Base-by-base conservation (phyloP, 495 filamentous ascomycete species). In the Podospora bellae-mahoneyi region DNA sequence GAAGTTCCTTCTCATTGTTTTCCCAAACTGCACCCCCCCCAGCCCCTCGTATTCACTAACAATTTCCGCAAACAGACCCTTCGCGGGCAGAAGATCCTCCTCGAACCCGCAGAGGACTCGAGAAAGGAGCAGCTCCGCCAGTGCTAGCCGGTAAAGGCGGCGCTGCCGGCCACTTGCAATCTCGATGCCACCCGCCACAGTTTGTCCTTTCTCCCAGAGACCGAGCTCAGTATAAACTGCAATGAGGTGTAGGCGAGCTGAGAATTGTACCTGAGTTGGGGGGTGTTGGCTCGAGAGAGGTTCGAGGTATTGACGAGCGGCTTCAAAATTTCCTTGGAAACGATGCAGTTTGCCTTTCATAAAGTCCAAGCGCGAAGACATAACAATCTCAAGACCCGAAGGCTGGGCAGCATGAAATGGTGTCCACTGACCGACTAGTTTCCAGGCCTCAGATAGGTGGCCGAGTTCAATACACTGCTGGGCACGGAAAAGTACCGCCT, bases 1-100 rank as follows among this genome's bases (percentile, higher is more conserved):
- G 54, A 56, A 56, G 19, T 56, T 56, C 54, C 54, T 56, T 56
- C 54, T 56, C 54, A 56, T 56, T 16, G 54, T 56, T 20, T 56
- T 56, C 16, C 54, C 54, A 56, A 1, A 56, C 18, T 2, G 54
- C 19, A 56, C 6, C 32, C 32, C 2, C 32, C 32, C 32, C 54
- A 56, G 54, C 16, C 54, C 19, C 1, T 56, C 54, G 54, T 56
- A 56, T 56, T 56, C 54, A 3, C 19, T 56, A 20, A 20, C 54
- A 20, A 56, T 18, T n/a, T 20, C 54, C 54, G 54, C 3, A 20
- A 56, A 56, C 0, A 56, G 54, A n/a, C 19, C 3, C 54, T 56
- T 56, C 7, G 54, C 3, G 15, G 19, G 15, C 16, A 1, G 16
- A 3, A 56, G 54, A 20, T 56, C 54, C 16, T 56, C 54, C 54